Conservation (phyloP, 768 basidiomycete genomes). For the Pisolithus orientalis region DNA sequence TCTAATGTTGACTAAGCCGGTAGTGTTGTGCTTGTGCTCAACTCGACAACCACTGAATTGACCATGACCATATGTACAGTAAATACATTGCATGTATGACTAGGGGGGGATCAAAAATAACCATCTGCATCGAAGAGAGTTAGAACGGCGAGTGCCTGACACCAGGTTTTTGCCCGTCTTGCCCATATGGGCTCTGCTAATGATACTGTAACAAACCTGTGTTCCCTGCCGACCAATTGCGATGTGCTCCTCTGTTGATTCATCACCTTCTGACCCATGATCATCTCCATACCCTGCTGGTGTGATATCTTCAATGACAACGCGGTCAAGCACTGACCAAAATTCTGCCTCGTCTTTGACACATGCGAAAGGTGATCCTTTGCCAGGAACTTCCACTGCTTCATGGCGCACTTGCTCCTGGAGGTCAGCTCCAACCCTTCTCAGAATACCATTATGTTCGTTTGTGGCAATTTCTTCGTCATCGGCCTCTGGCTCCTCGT, state of each 20-base stretch:
- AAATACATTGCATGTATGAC: no score
- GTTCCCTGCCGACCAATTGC: background rate
- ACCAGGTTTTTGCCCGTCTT: conserved; percentile 10
- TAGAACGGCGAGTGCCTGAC: conserved; percentile 5
- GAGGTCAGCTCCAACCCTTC: background rate
- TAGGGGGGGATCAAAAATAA: background rate
- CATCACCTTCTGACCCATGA: conserved; percentile 4
- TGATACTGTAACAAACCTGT: conserved; percentile 5
- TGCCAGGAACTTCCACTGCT: background rate
- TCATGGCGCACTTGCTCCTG: background rate
- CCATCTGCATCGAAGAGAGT: background rate
- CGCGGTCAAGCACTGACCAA: background rate
- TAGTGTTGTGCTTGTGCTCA: background rate
- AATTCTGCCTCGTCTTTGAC: background rate
- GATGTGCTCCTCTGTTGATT: background rate
- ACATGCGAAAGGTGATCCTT: conserved; percentile 4
- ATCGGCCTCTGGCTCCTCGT: conserved; percentile 1
- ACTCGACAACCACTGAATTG: background rate
- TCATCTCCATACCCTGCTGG: conserved; percentile 9
- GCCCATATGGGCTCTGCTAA: conserved; percentile 12
- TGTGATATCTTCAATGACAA: background rate
- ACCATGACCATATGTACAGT: no score
- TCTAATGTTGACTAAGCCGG: background rate
- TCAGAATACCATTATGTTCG: background rate
- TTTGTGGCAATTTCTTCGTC: conserved; percentile 3